Evolutionary conservation across 257 asterid genomes (phyloP), one percentile per base, ranked within the genome.

Genomic region (Pogostemon cablin): DNA sequence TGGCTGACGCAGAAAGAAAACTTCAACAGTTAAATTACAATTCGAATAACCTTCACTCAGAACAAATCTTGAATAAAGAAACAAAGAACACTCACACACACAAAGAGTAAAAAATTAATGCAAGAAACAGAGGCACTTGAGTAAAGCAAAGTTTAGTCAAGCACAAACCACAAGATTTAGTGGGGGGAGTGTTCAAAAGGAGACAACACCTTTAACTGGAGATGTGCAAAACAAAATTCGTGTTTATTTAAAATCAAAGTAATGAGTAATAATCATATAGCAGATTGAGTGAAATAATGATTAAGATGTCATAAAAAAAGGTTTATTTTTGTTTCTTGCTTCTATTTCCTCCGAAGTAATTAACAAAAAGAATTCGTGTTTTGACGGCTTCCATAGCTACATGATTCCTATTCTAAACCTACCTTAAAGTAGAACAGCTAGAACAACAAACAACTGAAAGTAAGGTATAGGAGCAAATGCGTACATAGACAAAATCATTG

Each of bases 91-190:
- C 41, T 56, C 56, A 20, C 25, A 20, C 25, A 65, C 7, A 44
- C 65, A 67, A 69, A 12, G 25, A 32, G 8, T 72, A 63, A 63
- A 71, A 11, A 9, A 1, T 20, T 20, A 41, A 49, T 49, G 11
- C 11, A 40, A 25, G 7, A 2, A 5, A 6, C 38, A 48, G 52
- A 38, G 53, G 5, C 57, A 69, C 55, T 43, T 35, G 72, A 75
- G 2, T 74, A 79, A 84, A 72, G 74, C 88, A 59, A 66, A 74
- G 69, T 53, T 68, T 35, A 79, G 82, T 81, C 86, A 61, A 78
- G 78, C 96, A 79, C 85, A 79, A 79, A 72, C 67, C 80, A 81
- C 87, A 43, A 70, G 62, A 37, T 70, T 66, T 3, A 46, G 75
- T 66, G 67, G 76, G 67, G 76, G 48, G 74, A 47, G 69, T 20